These are phyloP conservation scores for Chrysoporthe deuterocubensis DNA, from an alignment of 2,329 filamentous ascomycete species.

Conservation along the genomic window DNA sequence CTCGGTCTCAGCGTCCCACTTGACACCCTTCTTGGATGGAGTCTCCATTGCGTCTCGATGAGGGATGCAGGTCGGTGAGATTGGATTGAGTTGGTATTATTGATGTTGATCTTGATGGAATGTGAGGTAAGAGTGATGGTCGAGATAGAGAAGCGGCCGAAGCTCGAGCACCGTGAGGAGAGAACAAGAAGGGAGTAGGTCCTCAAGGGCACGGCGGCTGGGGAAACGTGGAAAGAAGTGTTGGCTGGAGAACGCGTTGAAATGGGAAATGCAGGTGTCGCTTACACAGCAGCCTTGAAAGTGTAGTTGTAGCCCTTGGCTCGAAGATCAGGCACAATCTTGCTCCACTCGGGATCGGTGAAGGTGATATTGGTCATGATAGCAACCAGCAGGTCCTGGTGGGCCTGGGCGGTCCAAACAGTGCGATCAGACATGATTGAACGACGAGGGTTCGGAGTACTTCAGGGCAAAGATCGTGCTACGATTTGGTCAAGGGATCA, in stretches of 20 bases:
- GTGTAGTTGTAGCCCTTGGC: conserved; percentile 46
- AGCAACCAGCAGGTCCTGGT: conserved; percentile 41
- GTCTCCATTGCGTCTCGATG: conserved; percentile 14
- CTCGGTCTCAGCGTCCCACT: conserved; percentile 35
- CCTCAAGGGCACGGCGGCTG: too few relatives aligned
- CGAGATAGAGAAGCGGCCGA: background rate
- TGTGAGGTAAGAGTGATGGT: conserved; percentile 11
- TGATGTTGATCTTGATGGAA: background rate
- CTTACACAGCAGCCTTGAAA: conserved; percentile 47
- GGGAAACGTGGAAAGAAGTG: conserved; percentile 6
- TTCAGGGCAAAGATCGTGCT: conserved; percentile 34
- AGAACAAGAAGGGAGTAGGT: background rate
- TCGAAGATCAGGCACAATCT: conserved; percentile 30
- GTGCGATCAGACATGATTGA: conserved; percentile 18
- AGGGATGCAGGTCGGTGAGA: conserved; percentile 16
- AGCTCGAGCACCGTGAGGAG: background rate
- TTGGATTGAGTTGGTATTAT: background rate
- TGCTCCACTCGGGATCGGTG: conserved; percentile 32
- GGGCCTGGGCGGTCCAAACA: conserved; percentile 23
- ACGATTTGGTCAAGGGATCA: background rate
- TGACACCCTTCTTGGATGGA: conserved; percentile 31
- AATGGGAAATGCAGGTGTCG: conserved; percentile 21
- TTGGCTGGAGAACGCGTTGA: conserved; percentile 2
- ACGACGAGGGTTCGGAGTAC: background rate
- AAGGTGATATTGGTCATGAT: conserved; percentile 38